phyloP scores from a whole-genome alignment of 139 green algal genomes.

The Choricystis sp. region DNA sequence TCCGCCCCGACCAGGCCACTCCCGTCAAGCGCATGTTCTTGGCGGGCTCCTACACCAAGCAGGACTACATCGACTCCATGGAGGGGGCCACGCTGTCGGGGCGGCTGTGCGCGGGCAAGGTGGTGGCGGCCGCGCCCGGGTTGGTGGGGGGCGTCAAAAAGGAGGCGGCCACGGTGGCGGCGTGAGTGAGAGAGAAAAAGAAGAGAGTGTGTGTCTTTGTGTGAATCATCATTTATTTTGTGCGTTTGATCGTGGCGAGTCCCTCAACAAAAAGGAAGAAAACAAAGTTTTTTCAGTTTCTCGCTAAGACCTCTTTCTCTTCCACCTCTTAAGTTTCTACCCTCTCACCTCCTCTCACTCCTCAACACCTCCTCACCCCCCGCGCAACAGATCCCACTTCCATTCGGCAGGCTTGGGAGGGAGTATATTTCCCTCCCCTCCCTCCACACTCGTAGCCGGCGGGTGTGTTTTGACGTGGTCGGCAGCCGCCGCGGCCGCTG shows the following conservation, averaged over 20 bases:
- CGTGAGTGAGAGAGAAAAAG: not conserved
- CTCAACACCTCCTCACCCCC: not conserved
- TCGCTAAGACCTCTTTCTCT: no score
- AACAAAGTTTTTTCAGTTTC: no score
- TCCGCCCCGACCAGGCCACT: conserved; percentile 62
- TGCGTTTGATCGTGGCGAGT: not conserved
- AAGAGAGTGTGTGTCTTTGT: not conserved
- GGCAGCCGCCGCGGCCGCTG: conserved; percentile 13
- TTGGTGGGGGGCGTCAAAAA: conserved; percentile 4
- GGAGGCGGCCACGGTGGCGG: not conserved
- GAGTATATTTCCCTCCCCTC: no score
- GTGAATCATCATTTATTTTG: not conserved
- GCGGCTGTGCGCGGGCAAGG: conserved; percentile 33
- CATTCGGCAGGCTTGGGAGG: no score
- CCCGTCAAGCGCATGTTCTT: conserved; percentile 91
- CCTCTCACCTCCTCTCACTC: not conserved
- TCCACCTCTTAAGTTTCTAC: no score
- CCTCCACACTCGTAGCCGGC: no score
- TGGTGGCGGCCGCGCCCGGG: conserved; percentile 21
- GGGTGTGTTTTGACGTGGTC: conserved; percentile 23
- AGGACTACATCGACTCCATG: conserved; percentile 98
- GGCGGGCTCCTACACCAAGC: conserved; percentile 83
- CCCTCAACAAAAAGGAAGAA: no score
- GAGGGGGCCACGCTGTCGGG: conserved; percentile 89
- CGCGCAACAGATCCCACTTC: conserved; percentile 47